phyloP scores from a whole-genome alignment of 306 rosid species.

The Adenanthera pavonina region DNA sequence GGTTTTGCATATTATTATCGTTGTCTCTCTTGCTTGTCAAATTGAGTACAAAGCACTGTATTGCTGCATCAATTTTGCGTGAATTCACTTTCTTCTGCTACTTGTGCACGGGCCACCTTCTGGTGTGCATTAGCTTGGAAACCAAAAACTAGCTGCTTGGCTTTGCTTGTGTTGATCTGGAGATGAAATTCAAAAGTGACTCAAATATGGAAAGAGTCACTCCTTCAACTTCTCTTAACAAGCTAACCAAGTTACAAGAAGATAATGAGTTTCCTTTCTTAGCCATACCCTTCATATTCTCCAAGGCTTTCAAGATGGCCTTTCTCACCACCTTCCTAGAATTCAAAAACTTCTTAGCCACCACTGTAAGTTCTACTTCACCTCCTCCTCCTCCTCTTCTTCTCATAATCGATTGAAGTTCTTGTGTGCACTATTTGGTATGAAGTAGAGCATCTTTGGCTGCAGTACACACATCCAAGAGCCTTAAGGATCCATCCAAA shows the following conservation, averaged over 20 bases:
- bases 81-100: constrained; percentile 4
- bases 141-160: background rate
- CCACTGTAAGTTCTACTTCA: background rate
- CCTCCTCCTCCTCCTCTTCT: background rate
- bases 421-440: background rate
- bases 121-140: constrained; percentile 1
- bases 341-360: background rate
- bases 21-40: background rate
- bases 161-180: background rate
- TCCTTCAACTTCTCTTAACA: constrained; percentile 5
- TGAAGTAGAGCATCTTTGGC: background rate
- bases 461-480: constrained; percentile 5
- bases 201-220: constrained; percentile 7
- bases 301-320: background rate
- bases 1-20: background rate
- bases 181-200: background rate
- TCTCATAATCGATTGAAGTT: background rate
- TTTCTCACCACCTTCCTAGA: background rate
- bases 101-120: background rate
- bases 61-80: background rate
- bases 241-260: background rate
- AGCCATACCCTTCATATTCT: background rate
- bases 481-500: constrained; percentile 1
- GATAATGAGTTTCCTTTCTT: background rate
- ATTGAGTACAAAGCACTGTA: background rate